These are phyloP conservation scores for Aureobasidium sp. DNA, from an alignment of 2,329 filamentous ascomycete species.

Conservation along the genomic window DNA sequence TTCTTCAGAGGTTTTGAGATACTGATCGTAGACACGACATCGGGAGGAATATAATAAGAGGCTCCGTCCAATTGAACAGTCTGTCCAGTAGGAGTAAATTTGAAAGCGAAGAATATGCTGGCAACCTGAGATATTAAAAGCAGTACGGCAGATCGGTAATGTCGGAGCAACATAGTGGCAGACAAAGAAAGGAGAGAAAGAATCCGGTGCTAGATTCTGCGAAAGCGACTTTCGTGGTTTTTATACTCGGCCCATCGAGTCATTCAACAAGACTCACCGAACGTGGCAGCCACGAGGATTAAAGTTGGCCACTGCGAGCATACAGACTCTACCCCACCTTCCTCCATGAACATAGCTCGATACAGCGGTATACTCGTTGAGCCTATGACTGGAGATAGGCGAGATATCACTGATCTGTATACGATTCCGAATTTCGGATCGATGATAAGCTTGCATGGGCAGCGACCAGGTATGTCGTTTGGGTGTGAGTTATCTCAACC, in stretches of 20 bases:
- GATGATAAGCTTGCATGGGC: neutral
- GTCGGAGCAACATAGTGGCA: neutral
- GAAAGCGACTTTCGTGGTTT: neutral
- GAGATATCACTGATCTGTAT: neutral
- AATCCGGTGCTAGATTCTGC: neutral
- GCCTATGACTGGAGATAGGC: neutral
- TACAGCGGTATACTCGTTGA: neutral
- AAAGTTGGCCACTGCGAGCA: neutral
- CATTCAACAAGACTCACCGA: neutral
- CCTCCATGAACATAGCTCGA: neutral
- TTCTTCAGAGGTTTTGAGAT: conserved; percentile 19
- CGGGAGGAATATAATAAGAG: conserved; percentile 36
- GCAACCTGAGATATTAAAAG: neutral
- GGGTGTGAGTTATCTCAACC: neutral
- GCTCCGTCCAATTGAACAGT: conserved; percentile 35
- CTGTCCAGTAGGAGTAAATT: conserved; percentile 31
- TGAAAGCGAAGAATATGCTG: neutral
- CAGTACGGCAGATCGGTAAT: neutral
- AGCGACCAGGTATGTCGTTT: neutral
- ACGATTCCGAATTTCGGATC: neutral
- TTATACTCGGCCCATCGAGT: neutral
- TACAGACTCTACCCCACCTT: neutral
- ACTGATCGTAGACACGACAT: conserved; percentile 30
- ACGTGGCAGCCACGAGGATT: neutral
- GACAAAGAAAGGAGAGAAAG: neutral